Conservation (phyloP, 1,139 yeast genomes). For the Spathaspora sp. region DNA sequence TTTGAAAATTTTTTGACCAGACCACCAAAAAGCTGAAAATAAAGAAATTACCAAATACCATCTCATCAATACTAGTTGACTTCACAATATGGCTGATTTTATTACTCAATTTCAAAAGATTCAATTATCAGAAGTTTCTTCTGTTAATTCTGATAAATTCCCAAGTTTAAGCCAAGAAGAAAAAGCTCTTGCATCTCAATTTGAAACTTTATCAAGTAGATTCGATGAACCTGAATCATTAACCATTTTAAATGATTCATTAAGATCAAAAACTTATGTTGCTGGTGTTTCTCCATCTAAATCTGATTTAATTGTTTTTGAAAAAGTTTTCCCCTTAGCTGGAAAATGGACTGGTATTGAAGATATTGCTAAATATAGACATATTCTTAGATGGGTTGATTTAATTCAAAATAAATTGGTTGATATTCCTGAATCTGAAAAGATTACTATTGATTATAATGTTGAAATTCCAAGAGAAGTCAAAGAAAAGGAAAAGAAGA, state of each 20-base stretch:
- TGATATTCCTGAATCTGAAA: constrained; percentile 51
- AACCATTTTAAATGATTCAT: constrained; percentile 62
- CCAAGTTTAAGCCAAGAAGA: constrained; percentile 46
- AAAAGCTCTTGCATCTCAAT: constrained; percentile 78
- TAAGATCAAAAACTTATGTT: constrained; percentile 69
- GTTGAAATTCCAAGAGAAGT: constrained; percentile 61
- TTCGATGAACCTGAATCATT: constrained; percentile 56
- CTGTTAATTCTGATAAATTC: constrained; percentile 28
- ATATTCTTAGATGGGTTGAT: constrained; percentile 88
- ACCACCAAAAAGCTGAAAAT: neutral
- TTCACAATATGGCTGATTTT: constrained; percentile 40
- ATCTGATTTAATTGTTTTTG: constrained; percentile 69
- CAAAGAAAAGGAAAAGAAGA: constrained; percentile 53
- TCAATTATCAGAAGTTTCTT: constrained; percentile 34
- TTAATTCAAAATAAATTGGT: constrained; percentile 70
- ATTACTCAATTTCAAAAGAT: constrained; percentile 40
- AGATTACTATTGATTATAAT: constrained; percentile 56
- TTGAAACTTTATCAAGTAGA: constrained; percentile 68
- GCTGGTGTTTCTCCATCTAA: constrained; percentile 63
- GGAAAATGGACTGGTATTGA: constrained; percentile 55
- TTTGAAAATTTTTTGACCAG: neutral
- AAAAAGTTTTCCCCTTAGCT: constrained; percentile 60
- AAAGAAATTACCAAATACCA: too few species aligned
- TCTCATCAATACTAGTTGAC: neutral
- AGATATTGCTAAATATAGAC: constrained; percentile 63